Conservation (phyloP, 352 stramenopile genomes). For the Pythium brassicae region DNA sequence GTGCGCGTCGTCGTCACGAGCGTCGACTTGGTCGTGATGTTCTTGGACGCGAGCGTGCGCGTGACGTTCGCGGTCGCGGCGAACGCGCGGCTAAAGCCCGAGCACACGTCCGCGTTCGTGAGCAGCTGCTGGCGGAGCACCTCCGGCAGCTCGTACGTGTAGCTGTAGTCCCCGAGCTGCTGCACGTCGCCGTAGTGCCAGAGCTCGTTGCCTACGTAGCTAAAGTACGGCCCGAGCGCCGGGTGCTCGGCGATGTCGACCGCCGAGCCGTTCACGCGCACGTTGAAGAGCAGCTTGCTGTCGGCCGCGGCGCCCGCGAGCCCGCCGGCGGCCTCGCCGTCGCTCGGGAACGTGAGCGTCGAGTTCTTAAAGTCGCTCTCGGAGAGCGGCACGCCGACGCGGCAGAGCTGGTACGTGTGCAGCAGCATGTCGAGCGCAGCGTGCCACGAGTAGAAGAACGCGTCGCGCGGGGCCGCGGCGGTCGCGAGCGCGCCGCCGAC, state of each 20-base stretch:
- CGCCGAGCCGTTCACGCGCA: constrained; percentile 33
- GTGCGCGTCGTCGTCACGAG: constrained; percentile 43
- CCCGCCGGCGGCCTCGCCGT: constrained; percentile 38
- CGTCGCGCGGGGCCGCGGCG: constrained; percentile 40
- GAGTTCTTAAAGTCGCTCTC: constrained; percentile 40
- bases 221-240: constrained; percentile 61
- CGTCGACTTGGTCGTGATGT: constrained; percentile 36
- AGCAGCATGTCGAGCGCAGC: constrained; percentile 63
- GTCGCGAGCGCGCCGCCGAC: constrained; percentile 54
- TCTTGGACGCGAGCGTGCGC: constrained; percentile 29
- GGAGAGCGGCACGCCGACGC: constrained; percentile 41
- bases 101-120: constrained; percentile 61
- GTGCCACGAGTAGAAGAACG: constrained; percentile 74
- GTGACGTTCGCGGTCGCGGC: constrained; percentile 29
- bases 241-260: constrained; percentile 57
- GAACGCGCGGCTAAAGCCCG: constrained; percentile 44
- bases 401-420: constrained; percentile 64
- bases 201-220: constrained; percentile 41
- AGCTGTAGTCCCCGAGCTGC: constrained; percentile 66
- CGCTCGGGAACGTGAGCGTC: constrained; percentile 35
- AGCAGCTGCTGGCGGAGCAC: constrained; percentile 56
- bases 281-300: constrained; percentile 35
- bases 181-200: constrained; percentile 60
- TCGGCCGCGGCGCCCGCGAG: constrained; percentile 30
- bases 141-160: constrained; percentile 64